Evolutionary conservation across 805 yeast genomes (phyloP), one percentile per base, ranked within the genome.

Genomic region (Candida khao-thaluensis): DNA sequence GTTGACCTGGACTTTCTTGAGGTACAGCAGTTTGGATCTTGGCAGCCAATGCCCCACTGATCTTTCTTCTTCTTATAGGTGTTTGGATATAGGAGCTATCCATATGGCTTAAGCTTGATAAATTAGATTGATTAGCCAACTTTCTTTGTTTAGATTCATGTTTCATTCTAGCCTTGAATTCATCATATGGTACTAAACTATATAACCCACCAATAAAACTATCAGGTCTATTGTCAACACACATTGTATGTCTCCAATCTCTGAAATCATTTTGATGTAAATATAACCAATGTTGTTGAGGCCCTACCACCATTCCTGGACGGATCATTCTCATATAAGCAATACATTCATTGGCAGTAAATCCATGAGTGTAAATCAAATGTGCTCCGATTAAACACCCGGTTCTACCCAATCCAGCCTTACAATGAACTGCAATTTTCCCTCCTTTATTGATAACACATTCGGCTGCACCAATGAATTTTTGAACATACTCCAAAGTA

Each of bases 231-330:
- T 76, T 74, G 44, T 88, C 88, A 23, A 89, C 57, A 14, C 81
- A 81, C 95, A 85, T 89, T 8, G 96, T 88, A 52, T 82, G 86
- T 60, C 88, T 77, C 98, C 99, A 93, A 54, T 89, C 96, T 54
- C 97, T 76, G 62, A 93, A 93, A 51, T 90, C 96, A 60, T 88
- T 82, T 62, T 93, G 99, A 59, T 93, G 96, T 47, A 93, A 74
- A 57, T 93, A 93, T 43, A 93, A 72, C 99, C 99, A 93, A 66
- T 93, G 99, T 60, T 93, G 99, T 62, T 93, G 99, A 2, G 99
- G 99, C 0, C 99, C 99, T 21, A 93, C 99, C n/a, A 93, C 97
- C 99, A 93, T 93, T 29, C 99, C 99, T 0, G 99, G 99, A 50
- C 99, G 78, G 47, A 93, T 74, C 77, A 93, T 85, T 60, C 99